Conservation (phyloP, 768 basidiomycete species). For the Rhizopogon sp. region DNA sequence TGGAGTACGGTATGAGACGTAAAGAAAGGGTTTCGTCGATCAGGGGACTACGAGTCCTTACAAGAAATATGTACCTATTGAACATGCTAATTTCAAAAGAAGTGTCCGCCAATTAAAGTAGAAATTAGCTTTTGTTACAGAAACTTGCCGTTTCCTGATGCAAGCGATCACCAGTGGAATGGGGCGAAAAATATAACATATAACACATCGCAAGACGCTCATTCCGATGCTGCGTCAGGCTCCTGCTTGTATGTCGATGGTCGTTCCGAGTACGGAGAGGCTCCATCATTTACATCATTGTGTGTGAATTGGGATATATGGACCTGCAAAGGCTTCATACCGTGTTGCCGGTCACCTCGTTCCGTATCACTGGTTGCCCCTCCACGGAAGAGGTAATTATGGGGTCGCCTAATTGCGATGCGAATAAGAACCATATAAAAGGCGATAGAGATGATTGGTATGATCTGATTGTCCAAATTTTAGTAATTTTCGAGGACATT, state of each 20-base stretch:
- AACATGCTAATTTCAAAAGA: no score
- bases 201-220: no score
- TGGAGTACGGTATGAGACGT: no score
- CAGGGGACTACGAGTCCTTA: no score
- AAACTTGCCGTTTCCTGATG: no score
- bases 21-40: no score
- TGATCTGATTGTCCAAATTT: neutral
- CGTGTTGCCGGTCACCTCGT: neutral
- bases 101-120: no score
- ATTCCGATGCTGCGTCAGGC: no score
- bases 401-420: neutral
- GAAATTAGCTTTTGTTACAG: no score
- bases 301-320: neutral
- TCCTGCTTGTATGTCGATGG: neutral
- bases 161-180: no score
- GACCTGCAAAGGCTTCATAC: neutral
- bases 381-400: neutral
- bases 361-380: neutral
- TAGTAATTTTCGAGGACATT: neutral
- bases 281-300: neutral
- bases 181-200: no score
- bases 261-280: neutral
- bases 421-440: conserved; percentile 7
- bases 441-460: conserved; percentile 8
- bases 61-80: no score